Evolutionary conservation across 1,284 basidiomycete species (phyloP).

Genomic region (Cryptococcus hybrid): DNA sequence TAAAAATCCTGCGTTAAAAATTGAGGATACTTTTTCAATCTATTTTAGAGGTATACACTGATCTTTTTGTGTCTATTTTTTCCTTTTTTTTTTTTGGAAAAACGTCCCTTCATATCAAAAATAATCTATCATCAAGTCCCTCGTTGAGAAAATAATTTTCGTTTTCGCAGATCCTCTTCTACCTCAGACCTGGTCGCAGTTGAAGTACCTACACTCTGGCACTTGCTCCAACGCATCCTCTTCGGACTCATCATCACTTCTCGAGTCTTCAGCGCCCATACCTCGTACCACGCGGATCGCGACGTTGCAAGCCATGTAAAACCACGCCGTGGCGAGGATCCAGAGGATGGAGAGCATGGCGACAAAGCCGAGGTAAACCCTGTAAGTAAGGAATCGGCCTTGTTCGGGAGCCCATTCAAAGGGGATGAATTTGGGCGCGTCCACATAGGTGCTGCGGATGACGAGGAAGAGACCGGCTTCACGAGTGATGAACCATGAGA

Average conservation of each 20-base stretch:
- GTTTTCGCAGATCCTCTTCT: slow-evolving; percentile 5
- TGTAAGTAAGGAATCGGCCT: slow-evolving; percentile 60
- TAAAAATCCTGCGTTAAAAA: too few species aligned
- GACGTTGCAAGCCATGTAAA: slow-evolving; percentile 75
- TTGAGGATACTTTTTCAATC: too few species aligned
- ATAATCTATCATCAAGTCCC: too few species aligned
- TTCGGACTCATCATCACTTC: slow-evolving; percentile 54
- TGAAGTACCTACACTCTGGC: slow-evolving; percentile 5
- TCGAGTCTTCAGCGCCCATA: slow-evolving; percentile 73
- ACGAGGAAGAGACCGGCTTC: slow-evolving; percentile 73
- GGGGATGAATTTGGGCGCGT: slow-evolving; percentile 56
- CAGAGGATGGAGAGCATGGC: slow-evolving; percentile 58
- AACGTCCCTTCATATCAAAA: too few species aligned
- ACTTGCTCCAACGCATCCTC: slow-evolving; percentile 10
- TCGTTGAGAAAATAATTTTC: slow-evolving; percentile 4
- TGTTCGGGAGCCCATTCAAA: slow-evolving; percentile 61
- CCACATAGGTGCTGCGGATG: slow-evolving; percentile 61
- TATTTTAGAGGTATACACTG: too few species aligned
- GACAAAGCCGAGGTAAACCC: slow-evolving; percentile 57
- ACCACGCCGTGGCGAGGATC: slow-evolving; percentile 79
- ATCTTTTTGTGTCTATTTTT: too few species aligned
- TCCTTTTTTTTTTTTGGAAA: too few species aligned
- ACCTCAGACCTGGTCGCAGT: background rate
- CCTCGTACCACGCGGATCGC: slow-evolving; percentile 77
- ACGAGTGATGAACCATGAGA: slow-evolving; percentile 86